These are phyloP conservation scores for Cenchrus fungigraminus DNA, from an alignment of 176 grass and related monocot genomes.

Conservation along the genomic window DNA sequence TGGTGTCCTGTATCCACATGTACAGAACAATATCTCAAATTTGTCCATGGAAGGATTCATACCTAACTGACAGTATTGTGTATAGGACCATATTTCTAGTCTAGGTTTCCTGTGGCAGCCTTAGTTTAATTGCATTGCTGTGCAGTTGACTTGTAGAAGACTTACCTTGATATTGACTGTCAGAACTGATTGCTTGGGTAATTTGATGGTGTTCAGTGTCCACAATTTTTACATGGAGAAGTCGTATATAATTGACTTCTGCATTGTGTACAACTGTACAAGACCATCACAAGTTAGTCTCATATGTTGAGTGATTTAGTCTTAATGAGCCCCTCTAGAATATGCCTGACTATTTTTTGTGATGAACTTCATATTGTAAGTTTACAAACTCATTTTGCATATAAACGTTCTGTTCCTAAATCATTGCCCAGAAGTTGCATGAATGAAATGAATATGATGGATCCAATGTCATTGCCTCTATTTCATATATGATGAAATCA, in stretches of 20 bases:
- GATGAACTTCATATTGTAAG: not conserved
- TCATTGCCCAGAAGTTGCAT: not conserved
- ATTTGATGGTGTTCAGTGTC: not conserved
- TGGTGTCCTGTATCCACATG: not conserved
- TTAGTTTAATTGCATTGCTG: no score
- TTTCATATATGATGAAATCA: not conserved
- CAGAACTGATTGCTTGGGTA: no score
- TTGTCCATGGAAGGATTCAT: not conserved
- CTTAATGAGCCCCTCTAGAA: not conserved
- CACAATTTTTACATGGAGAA: constrained; percentile 8
- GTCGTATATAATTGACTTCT: not conserved
- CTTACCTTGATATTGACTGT: no score
- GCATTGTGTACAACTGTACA: not conserved
- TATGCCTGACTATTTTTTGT: not conserved
- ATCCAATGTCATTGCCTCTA: not conserved
- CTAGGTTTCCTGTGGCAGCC: no score
- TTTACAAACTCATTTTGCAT: not conserved
- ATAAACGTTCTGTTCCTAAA: not conserved
- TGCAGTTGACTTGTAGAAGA: no score
- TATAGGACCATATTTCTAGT: no score
- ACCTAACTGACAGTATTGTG: no score
- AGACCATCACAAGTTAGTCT: not conserved
- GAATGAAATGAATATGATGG: not conserved
- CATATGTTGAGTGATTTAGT: not conserved
- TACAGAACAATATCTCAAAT: not conserved